Evolutionary conservation across 345 rosid species (phyloP), one percentile per base, ranked within the genome.

Genomic region (Euphorbia peplus): DNA sequence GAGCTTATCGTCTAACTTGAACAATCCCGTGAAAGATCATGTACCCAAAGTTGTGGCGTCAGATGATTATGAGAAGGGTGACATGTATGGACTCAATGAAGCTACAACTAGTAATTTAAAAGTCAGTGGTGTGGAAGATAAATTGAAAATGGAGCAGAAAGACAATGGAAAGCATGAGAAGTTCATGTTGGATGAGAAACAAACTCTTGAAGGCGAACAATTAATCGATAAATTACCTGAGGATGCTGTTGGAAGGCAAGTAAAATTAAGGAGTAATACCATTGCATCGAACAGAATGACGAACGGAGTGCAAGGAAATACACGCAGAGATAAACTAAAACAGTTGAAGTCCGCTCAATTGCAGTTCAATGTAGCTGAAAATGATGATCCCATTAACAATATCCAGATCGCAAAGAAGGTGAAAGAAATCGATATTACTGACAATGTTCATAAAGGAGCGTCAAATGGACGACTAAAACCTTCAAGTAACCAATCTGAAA

Each of bases 301-400:
- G 61, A 59, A 70, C 41, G 85, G 74, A 39, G 83, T 75, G 74
- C 89, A 77, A 71, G 85, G 86, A 50, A 61, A 68, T 65, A 78
- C 80, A 54, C 73, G 64, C 10, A 67, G 67, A 68, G 71, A 74
- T 68, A 84, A 81, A 66, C 78, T 81, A 56, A 88, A 88, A 77
- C 84, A 81, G 42, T 72, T 80, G 25, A 87, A 82, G 72, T 85
- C 92, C 71, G 82, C 67, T 67, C 90, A 89, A 59, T 53, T 85
- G 44, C 83, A 83, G 73, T 78, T 70, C 67, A 81, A 74, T 26
- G 75, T 80, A 65, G 63, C 64, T 37, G 76, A 77, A 44, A 68
- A 74, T 68, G 60, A 68, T 55, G 78, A 74, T 50, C 52, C 67
- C 21, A 50, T 75, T 22, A 66, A 63, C 64, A 76, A 60, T 60